Evolutionary conservation across 2,329 filamentous ascomycete species (phyloP).

Genomic region (Raffaelea ambrosiae): DNA sequence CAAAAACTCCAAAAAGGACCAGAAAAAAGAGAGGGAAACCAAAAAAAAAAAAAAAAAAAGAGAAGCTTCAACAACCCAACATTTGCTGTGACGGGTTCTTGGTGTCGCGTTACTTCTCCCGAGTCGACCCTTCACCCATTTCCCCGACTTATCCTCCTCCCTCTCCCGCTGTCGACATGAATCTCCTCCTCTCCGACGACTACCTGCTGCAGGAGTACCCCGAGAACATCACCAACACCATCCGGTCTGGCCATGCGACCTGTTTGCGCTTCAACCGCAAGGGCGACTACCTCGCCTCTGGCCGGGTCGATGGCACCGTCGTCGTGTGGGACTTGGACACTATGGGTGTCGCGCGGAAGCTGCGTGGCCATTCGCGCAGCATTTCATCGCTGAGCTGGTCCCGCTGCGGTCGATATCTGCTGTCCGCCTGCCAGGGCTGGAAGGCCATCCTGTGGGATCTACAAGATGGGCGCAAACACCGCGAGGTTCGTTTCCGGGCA

Average conservation of each 20-base stretch:
- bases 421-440: constrained; percentile 93
- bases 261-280: constrained; percentile 82
- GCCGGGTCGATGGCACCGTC: constrained; percentile 87
- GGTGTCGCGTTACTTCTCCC: too few species aligned
- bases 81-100: too few species aligned
- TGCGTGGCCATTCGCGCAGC: constrained; percentile 86
- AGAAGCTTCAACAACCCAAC: too few species aligned
- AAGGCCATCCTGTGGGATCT: constrained; percentile 95
- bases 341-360: constrained; percentile 88
- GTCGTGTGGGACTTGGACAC: constrained; percentile 97
- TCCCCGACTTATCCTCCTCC: too few species aligned
- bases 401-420: constrained; percentile 77
- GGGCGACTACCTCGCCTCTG: constrained; percentile 90
- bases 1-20: too few species aligned
- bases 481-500: constrained; percentile 83
- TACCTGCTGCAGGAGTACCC: constrained; percentile 73
- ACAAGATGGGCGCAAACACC: constrained; percentile 56
- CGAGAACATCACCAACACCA: constrained; percentile 78
- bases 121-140: too few species aligned
- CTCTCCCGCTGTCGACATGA: constrained; percentile 31
- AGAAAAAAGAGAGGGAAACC: too few species aligned
- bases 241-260: constrained; percentile 62
- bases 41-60: too few species aligned
- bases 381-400: constrained; percentile 97
- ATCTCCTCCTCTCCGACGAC: constrained; percentile 52